Evolutionary conservation across 179 eudicot genomes (phyloP).

Genomic region (Camellia oleifera): DNA sequence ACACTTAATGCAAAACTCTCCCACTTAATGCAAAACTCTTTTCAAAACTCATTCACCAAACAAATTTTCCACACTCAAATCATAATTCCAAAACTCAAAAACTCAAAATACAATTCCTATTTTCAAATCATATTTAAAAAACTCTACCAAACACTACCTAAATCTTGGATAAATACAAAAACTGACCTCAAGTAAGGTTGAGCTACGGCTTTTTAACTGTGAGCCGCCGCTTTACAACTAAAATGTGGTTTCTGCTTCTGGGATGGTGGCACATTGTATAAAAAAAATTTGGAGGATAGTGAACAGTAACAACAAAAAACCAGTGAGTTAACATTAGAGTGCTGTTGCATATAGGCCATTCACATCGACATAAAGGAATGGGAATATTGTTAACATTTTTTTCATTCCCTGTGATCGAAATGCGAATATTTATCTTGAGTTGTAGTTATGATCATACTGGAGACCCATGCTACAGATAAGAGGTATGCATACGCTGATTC

Average conservation of each 20-base stretch:
- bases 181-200: background rate
- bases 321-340: background rate
- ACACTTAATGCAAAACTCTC: no score
- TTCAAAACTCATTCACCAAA: no score
- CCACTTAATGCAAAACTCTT: no score
- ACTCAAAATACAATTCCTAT: no score
- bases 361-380: background rate
- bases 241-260: background rate
- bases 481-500: constrained; percentile 83
- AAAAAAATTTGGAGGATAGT: background rate
- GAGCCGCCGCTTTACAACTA: background rate
- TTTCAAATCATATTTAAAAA: no score
- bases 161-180: background rate
- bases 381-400: background rate
- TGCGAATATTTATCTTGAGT: background rate
- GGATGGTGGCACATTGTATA: background rate
- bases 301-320: background rate
- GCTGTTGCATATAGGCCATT: background rate
- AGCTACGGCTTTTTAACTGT: background rate
- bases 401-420: background rate
- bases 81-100: no score
- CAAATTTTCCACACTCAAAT: no score
- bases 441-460: constrained; percentile 19
- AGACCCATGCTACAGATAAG: constrained; percentile 52
- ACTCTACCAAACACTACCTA: no score